Evolutionary conservation across 2,329 filamentous ascomycete species (phyloP), one percentile per base, ranked within the genome.

Genomic region (Penicillium rolfsii): DNA sequence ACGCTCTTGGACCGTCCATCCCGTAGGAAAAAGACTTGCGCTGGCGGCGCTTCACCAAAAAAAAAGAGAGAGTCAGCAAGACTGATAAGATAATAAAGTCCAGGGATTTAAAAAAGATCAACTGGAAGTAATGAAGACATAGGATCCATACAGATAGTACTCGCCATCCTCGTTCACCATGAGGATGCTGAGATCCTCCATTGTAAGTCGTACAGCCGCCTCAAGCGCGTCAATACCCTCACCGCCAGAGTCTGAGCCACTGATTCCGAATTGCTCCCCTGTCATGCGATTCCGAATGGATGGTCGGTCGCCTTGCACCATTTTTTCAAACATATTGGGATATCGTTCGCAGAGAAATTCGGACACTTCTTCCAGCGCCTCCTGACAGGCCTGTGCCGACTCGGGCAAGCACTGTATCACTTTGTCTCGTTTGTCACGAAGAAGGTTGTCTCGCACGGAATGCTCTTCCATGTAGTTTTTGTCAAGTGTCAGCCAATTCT

Each of bases 111-210:
- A 28, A 53, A 38, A 26, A 9, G 24, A 9, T 59, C 12, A 16
- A 36, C 11, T 5, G 16, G n/a, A 43, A 35, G 52, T n/a, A 46
- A 41, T 6, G 2, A 35, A 30, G 24, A 11, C 19, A 7, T 24
- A 7, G 24, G 5, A 14, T n/a, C 70, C 77, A 69, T 72, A 78
- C 80, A 85, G 67, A 56, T 80, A 79, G 63, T 83, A 81, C 59
- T 82, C 76, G 8, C 75, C 77, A 6, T 80, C 80, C 22, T 77
- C 77, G 12, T 79, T 76, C 63, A 77, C 77, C 60, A 80, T 73
- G 40, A 84, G 64, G 40, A 85, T 74, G 53, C 78, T 83, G 59
- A 85, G 77, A 61, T 85, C 83, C 67, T 84, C 83, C 78, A 80
- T 81, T 1, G 79, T 78, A 19, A 85, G 70, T 52, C 81, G 74